phyloP scores from a whole-genome alignment of 1,284 basidiomycete species.

The Golubevia sp. region DNA sequence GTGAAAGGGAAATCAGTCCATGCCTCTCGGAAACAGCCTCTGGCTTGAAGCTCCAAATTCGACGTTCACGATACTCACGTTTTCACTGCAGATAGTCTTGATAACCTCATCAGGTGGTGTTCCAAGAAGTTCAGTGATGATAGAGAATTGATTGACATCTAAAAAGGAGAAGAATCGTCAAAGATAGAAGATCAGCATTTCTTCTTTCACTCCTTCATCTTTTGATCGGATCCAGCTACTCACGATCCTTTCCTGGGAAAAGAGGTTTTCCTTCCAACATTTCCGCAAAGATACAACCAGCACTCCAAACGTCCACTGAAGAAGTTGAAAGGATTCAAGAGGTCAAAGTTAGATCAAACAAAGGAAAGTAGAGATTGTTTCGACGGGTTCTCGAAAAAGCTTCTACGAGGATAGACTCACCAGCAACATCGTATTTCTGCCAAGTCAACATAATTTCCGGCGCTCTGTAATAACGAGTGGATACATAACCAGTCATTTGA shows the following conservation, averaged over 20 bases:
- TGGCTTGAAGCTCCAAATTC: no score
- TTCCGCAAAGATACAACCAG: conserved; percentile 98
- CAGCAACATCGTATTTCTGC: conserved; percentile 97
- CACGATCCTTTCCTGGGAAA: conserved; percentile 94
- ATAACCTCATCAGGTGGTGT: conserved; percentile 99
- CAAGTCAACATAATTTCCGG: conserved; percentile 99
- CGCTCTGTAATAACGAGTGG: conserved; percentile 96
- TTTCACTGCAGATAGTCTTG: conserved; percentile 96
- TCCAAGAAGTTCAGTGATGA: conserved; percentile 96
- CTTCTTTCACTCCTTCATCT: no score
- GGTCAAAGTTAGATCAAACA: conserved; percentile 12
- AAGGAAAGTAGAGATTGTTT: no score
- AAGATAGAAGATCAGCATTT: conserved; percentile 1
- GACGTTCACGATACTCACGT: conserved; percentile 75
- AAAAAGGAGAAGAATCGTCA: background rate
- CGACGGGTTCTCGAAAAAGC: no score
- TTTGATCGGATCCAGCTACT: no score
- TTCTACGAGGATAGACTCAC: conserved; percentile 10
- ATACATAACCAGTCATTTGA: conserved; percentile 99
- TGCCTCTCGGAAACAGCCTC: no score
- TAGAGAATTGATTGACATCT: conserved; percentile 99
- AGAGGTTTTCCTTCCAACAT: conserved; percentile 99
- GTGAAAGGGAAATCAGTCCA: background rate
- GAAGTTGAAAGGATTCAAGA: background rate
- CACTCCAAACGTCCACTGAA: conserved; percentile 93